Evolutionary conservation across 306 rosid species (phyloP), one percentile per base, ranked within the genome.

Genomic region (Hylodesmum podocarpum): DNA sequence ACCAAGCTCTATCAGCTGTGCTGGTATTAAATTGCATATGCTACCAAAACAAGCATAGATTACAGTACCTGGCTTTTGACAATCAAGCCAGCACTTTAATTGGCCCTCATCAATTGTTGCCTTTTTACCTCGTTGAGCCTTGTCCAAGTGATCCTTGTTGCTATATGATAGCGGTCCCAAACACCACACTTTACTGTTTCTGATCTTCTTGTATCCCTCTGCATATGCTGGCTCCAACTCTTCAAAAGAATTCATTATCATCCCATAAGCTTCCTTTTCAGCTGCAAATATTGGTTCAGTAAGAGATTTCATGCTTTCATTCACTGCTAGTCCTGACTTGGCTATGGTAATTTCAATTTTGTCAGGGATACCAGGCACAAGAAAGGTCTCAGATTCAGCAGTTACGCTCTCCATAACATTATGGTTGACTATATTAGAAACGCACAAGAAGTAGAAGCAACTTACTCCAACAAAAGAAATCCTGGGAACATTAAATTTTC

Each of bases 1-100:
- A 16, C 87, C 96, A 33, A 90, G 78, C 67, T 90, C 85, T 8
- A 72, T 64, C 47, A 87, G 15, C 40, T 89, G 90, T 13, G 75
- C 3, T 4, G 86, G 24, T 22, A 51, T 21, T 5, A 89, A 39
- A 25, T 81, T 77, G 47, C 87, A 77, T n/a, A 85, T 65, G 41
- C 89, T 89, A 89, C n/a, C n/a, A n/a, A n/a, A n/a, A n/a, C n/a
- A n/a, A n/a, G n/a, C n/a, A n/a, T n/a, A n/a, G n/a, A n/a, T 72
- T 21, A 86, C 90, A 25, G 85, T 84, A 41, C 54, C 29, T 1
- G 87, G 82, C 47, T 84, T 58, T 85, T 36, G 83, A 1, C 73
- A 58, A 34, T 84, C 55, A 3, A 89, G 86, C 87, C 88, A 40
- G 5, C 5, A 86, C 14, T 79, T 70, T 31, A 83, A 50, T 66